Base-by-base conservation (phyloP, 2,329 filamentous ascomycete species). In the Diplodia corticola region DNA sequence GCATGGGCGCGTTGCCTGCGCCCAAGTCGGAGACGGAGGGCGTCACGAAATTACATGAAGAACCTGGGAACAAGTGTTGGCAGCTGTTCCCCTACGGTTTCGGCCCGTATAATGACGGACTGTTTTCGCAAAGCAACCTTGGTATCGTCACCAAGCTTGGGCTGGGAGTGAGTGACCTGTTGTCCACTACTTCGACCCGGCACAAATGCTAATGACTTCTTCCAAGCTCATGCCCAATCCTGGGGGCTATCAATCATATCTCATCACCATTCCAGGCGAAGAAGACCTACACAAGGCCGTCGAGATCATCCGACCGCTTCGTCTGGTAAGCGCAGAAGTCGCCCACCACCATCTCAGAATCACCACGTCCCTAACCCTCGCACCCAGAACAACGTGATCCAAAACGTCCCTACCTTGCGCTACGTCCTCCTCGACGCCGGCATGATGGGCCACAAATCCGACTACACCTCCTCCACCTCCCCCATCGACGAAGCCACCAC, bases 221-320 rank as follows among this genome's bases (percentile, higher is more conserved):
- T 44, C 5, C 10, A 20, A 77, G 74, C 75, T 86, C 37, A 85
- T 86, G 84, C 80, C 81, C 1, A 83, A 84, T 53, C 82, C 82
- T 0, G 82, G 79, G 10, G 82, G 81, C 1, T 81, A 82, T 67
- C 80, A 84, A 73, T 73, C 73, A 12, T 78, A 78, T 59, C 68
- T 79, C 48, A 75, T 80, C 69, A 83, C 81, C 0, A 80, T 85
- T 37, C 79, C 80, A 0, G 78, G 75, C 37, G 83, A 85, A 37
- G 80, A 83, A 44, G 81, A 85, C 67, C 77, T 85, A 7, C 74
- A 80, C 10, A 75, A 81, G 48, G 76, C 82, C 44, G 77, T 83
- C 60, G 81, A 85, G 63, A 81, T 83, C 51, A 82, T 84, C 67
- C 77, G 83, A 1, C 81, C 81, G 2, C 75, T 83, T n/a, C 64